Base-by-base conservation (phyloP, 192 early-diverging fungal genomes). In the Allomyces javanicus region DNA sequence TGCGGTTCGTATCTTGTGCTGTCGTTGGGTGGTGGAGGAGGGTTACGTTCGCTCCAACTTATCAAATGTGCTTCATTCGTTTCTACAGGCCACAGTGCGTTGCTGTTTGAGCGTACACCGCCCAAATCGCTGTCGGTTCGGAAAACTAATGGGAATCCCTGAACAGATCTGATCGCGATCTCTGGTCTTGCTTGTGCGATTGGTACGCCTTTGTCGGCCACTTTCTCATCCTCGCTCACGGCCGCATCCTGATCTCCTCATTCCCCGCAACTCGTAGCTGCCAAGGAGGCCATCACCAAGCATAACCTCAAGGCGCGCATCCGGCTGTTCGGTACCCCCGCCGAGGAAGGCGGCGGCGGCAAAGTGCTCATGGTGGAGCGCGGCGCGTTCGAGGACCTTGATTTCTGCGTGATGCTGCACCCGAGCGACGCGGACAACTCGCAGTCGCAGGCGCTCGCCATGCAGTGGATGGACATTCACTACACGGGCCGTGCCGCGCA, bases 331-430 rank as follows among this genome's bases (percentile, higher is more conserved):
- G 90, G 89, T 24, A 87, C 87, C 10, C 89, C 90, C 10, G 87
- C 85, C 10, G 40, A 72, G 26, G 85, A 87, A 70, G 73, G 74
- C 0, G 71, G 73, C 12, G 81, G 84, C 50, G 91, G 91, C 45
- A 93, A 93, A 70, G 83, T 89, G 64, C 69, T 71, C 3, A 74
- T 93, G 68, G 76, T 86, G 25, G 67, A 88, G 33, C 70, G 74
- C 10, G 85, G 86, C 1, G 85, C 84, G 6, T 90, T 91, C 74
- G 76, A 87, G 26, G 78, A 79, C 68, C 69, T 82, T 27, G 87
- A 89, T 67, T 71, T 85, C 10, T 81, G 86, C 66, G 70, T 93
- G 75, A 93, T 93, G 89, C 70, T 84, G 44, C 91, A 93, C 75
- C 89, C 91, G 23, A 70, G 80, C 70, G 78, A 72, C 67, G 9